phyloP scores from a whole-genome alignment of 139 green algal species.

The Picochlorum sp. region DNA sequence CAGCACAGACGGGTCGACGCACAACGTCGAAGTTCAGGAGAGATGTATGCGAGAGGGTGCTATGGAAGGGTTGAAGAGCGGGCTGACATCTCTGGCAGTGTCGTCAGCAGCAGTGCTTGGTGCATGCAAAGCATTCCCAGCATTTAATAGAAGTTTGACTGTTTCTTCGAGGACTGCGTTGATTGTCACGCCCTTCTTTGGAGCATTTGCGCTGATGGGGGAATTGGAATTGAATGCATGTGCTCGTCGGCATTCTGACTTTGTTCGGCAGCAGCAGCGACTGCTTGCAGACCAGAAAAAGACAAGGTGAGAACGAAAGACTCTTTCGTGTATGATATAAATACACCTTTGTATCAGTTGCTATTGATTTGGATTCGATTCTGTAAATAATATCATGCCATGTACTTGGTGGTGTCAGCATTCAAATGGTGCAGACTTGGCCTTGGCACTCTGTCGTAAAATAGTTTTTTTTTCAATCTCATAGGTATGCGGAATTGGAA shows the following conservation, averaged over 20 bases:
- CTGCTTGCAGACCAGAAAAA: too few species aligned
- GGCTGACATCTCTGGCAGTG: conserved; percentile 2
- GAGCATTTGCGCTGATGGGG: conserved; percentile 32
- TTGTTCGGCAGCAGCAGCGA: neutral
- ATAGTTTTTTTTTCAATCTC: too few species aligned
- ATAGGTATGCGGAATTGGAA: too few species aligned
- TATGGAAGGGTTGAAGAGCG: conserved; percentile 7
- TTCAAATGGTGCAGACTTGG: too few species aligned
- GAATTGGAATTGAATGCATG: conserved; percentile 43
- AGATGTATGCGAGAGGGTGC: conserved; percentile 10
- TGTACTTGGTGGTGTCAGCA: too few species aligned
- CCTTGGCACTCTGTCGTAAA: too few species aligned
- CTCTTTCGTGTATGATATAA: too few species aligned
- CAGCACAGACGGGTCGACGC: neutral
- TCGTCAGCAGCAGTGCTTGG: conserved; percentile 17
- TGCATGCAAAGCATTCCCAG: conserved; percentile 21
- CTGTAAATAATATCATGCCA: too few species aligned
- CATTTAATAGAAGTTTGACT: conserved; percentile 23
- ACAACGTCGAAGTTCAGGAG: conserved; percentile 11
- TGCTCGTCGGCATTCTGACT: neutral
- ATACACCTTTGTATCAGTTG: too few species aligned
- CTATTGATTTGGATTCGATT: too few species aligned
- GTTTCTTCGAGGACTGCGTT: conserved; percentile 24
- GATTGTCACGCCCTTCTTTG: conserved; percentile 36
- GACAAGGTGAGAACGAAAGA: too few species aligned